Conservation (phyloP, 1,284 basidiomycete genomes). For the Inonotus hispidus region DNA sequence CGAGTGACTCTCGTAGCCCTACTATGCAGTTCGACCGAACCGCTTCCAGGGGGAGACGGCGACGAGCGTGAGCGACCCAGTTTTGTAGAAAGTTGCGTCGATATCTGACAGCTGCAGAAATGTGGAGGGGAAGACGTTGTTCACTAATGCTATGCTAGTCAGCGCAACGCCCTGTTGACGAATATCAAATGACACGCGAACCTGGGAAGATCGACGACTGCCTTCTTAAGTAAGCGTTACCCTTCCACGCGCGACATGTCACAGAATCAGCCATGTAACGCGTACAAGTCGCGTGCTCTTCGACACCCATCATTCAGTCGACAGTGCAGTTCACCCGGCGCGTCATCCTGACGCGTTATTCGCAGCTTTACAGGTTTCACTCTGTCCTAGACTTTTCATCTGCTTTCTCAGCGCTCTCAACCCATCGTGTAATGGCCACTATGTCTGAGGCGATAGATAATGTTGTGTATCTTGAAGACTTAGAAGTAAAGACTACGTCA, state of each 20-base stretch:
- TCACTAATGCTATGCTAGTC: neutral
- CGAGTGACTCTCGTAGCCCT: constrained; percentile 8
- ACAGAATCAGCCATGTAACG: neutral
- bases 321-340: neutral
- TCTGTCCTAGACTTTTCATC: neutral
- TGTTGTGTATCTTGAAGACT: constrained; percentile 52
- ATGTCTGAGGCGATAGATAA: neutral
- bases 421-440: neutral
- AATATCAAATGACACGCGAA: neutral
- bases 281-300: neutral
- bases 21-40: constrained; percentile 6
- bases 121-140: constrained; percentile 9
- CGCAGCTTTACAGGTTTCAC: neutral
- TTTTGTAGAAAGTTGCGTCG: constrained; percentile 32
- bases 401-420: neutral
- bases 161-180: neutral
- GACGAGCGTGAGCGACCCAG: constrained; percentile 75
- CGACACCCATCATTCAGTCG: neutral
- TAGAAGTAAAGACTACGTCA: constrained; percentile 32
- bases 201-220: neutral
- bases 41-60: constrained; percentile 53
- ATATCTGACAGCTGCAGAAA: constrained; percentile 9
- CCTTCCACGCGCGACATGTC: neutral
- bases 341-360: neutral
- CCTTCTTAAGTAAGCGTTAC: neutral